Evolutionary conservation across 495 filamentous ascomycete species (phyloP).

Genomic region (Geopyxis carbonaria): DNA sequence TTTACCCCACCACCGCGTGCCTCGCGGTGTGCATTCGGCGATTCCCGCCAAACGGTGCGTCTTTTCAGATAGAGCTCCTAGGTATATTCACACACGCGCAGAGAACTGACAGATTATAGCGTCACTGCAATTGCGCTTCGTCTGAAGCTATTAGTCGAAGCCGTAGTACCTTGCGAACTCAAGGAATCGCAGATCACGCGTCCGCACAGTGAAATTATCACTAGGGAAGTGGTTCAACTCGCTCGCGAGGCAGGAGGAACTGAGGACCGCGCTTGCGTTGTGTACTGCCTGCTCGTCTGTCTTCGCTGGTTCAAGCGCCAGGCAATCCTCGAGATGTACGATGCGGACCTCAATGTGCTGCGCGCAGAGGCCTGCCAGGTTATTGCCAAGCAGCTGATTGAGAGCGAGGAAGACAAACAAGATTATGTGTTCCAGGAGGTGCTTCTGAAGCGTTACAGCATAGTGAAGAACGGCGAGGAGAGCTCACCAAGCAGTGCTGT

Average conservation of each 20-base stretch:
- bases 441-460: conserved; percentile 81
- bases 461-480: conserved; percentile 51
- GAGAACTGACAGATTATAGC: conserved; percentile 8
- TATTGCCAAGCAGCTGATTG: conserved; percentile 87
- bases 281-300: conserved; percentile 74
- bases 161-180: conserved; percentile 74
- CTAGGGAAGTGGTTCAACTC: conserved; percentile 54
- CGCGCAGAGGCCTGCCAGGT: conserved; percentile 80
- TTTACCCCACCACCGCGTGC: conserved; percentile 10
- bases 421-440: conserved; percentile 59
- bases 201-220: conserved; percentile 73
- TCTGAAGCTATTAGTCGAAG: conserved; percentile 78
- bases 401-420: conserved; percentile 59
- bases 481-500: conserved; percentile 64
- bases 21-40: conserved; percentile 9
- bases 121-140: conserved; percentile 80
- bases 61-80: conserved; percentile 24
- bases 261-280: conserved; percentile 59
- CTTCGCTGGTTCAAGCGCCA: conserved; percentile 83
- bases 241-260: conserved; percentile 64
- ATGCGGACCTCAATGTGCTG: conserved; percentile 64
- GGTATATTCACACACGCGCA: neutral
- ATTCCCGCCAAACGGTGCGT: conserved; percentile 18
- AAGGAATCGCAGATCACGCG: conserved; percentile 51
- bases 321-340: conserved; percentile 61